These are phyloP conservation scores for Ascochyta clinopodiicola DNA, from an alignment of 2,329 filamentous ascomycete species.

Conservation along the genomic window DNA sequence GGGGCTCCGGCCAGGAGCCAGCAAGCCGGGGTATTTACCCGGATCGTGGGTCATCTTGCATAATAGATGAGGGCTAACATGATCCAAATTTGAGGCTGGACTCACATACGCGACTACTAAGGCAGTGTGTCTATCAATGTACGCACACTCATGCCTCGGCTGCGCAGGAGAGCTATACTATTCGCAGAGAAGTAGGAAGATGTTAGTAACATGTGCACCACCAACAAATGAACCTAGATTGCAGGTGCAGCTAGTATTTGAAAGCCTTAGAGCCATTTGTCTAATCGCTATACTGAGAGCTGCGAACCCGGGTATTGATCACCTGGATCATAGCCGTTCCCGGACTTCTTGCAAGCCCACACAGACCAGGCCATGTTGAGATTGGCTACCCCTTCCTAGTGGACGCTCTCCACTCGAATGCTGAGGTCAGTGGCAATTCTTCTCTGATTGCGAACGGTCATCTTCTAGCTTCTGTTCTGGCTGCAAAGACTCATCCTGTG, in stretches of 20 bases:
- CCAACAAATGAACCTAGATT: neutral
- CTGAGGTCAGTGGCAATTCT: neutral
- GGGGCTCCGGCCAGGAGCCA: conserved; percentile 6
- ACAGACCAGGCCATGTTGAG: neutral
- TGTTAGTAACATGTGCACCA: neutral
- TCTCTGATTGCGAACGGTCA: neutral
- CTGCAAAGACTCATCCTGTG: neutral
- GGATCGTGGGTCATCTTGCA: conserved; percentile 5
- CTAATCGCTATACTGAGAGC: neutral
- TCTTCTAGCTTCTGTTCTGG: neutral
- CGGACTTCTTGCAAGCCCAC: neutral
- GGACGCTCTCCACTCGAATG: neutral
- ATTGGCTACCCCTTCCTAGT: neutral
- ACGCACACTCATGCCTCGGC: neutral
- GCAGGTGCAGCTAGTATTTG: too few relatives aligned
- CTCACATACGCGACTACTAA: neutral
- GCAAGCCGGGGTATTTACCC: conserved; percentile 12
- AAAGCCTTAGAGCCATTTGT: neutral
- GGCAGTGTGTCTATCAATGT: neutral
- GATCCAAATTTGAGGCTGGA: neutral
- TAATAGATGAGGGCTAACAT: neutral
- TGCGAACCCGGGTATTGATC: neutral
- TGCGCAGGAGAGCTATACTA: neutral
- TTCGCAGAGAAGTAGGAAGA: neutral
- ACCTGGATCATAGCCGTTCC: neutral